phyloP scores from a whole-genome alignment of 1,139 yeast genomes.

The Debaryomycetaceae sp. region DNA sequence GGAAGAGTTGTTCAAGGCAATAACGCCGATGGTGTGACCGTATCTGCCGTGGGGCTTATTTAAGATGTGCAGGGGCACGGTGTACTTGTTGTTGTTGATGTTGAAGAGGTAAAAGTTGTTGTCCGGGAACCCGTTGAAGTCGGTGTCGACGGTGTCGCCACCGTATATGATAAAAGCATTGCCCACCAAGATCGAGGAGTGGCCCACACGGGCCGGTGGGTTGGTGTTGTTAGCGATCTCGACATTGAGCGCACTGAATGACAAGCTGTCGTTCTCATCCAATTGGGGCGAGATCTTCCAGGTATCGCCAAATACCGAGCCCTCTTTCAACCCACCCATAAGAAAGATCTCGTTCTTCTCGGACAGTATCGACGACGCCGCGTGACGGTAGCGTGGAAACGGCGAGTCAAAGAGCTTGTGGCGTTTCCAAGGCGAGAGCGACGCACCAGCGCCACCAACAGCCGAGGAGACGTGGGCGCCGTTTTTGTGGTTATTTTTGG shows the following conservation, averaged over 20 bases:
- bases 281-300: conserved; percentile 65
- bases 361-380: conserved; percentile 70
- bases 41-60: conserved; percentile 88
- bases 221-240: conserved; percentile 51
- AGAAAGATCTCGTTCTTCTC: conserved; percentile 81
- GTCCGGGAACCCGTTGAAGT: conserved; percentile 77
- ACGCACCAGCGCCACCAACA: conserved; percentile 5
- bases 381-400: conserved; percentile 92
- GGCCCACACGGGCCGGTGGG: conserved; percentile 97
- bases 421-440: conserved; percentile 68
- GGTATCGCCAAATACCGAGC: conserved; percentile 90
- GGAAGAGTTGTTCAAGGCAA: conserved; percentile 59
- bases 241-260: conserved; percentile 56
- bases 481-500: conserved; percentile 3
- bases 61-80: conserved; percentile 79
- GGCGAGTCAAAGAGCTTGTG: conserved; percentile 73
- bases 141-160: conserved; percentile 91
- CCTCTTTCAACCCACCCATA: conserved; percentile 94
- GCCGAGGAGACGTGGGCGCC: conserved; percentile 2
- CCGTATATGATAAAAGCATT: conserved; percentile 95
- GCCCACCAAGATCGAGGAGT: conserved; percentile 87
- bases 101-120: conserved; percentile 85
- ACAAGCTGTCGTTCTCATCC: conserved; percentile 18
- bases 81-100: conserved; percentile 86
- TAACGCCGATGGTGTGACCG: conserved; percentile 75